A percentile compares a stretch with the other conserved stretches of the same genome.
phyloP scores from a whole-genome alignment of 164 flowering plant species.

The Aristolochia contorta region DNA sequence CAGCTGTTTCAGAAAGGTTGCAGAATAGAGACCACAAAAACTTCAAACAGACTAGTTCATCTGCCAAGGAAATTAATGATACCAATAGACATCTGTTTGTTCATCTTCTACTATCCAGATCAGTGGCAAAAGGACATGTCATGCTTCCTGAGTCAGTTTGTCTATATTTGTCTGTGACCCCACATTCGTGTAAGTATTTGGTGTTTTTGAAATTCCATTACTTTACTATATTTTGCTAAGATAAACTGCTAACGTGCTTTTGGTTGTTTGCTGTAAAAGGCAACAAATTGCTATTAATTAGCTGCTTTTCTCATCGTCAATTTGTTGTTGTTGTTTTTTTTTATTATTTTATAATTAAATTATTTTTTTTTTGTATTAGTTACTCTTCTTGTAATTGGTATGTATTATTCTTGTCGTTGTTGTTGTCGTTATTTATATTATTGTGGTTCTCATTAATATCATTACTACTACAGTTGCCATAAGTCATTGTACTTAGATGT shows the following conservation, averaged over 20 bases:
- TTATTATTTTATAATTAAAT: too few relatives aligned
- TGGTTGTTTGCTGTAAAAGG: neutral
- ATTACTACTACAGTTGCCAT: too few relatives aligned
- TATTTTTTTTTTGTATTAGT: neutral
- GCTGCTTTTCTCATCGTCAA: neutral
- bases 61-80: constrained; percentile 28
- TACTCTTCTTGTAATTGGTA: too few relatives aligned
- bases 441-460: too few relatives aligned
- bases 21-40: constrained; percentile 22
- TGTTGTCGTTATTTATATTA: too few relatives aligned
- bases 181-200: constrained; percentile 67
- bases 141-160: constrained; percentile 73
- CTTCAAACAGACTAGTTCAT: constrained; percentile 19
- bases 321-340: neutral
- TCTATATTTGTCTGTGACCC: constrained; percentile 43
- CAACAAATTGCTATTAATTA: neutral
- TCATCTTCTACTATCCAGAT: constrained; percentile 50
- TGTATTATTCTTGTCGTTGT: too few relatives aligned
- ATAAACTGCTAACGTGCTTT: neutral
- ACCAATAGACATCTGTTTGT: constrained; percentile 39
- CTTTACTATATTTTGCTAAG: neutral
- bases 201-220: neutral
- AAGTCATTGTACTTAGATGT: too few relatives aligned
- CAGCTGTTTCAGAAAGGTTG: constrained; percentile 21
- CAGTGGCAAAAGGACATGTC: constrained; percentile 72